Evolutionary conservation across 2,329 filamentous ascomycete genomes (phyloP).

Genomic region (Nothophaeocryptopus gaeumannii): DNA sequence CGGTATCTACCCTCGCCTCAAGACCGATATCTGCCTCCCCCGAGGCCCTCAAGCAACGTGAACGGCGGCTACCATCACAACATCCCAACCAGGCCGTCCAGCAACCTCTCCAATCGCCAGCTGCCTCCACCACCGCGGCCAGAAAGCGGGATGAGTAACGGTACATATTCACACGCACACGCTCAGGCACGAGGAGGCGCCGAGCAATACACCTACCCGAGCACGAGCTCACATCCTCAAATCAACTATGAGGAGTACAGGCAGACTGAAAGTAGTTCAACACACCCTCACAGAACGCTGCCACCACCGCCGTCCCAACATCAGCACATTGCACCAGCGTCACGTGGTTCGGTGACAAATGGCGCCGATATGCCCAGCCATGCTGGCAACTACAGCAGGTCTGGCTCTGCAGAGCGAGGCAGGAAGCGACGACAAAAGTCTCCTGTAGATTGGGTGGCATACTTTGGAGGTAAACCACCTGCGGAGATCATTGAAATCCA

Average conservation of each 20-base stretch:
- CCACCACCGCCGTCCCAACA: slow-evolving; percentile 22
- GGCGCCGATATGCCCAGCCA: slow-evolving; percentile 13
- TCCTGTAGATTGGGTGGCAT: slow-evolving; percentile 38
- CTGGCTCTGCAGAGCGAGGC: slow-evolving; percentile 19
- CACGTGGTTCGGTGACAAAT: slow-evolving; percentile 25
- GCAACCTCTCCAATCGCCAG: slow-evolving; percentile 31
- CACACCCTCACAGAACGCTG: slow-evolving; percentile 23
- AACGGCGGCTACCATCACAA: slow-evolving; percentile 33
- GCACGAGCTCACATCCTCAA: slow-evolving; percentile 19
- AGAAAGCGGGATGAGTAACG: slow-evolving; percentile 32
- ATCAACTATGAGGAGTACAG: slow-evolving; percentile 27
- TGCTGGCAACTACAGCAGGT: slow-evolving; percentile 13
- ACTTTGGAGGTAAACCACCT: slow-evolving; percentile 40
- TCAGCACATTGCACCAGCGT: slow-evolving; percentile 19
- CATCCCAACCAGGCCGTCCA: slow-evolving; percentile 33
- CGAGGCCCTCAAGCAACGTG: slow-evolving; percentile 33
- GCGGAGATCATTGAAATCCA: slow-evolving; percentile 54
- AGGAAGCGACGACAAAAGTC: slow-evolving; percentile 23
- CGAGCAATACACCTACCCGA: slow-evolving; percentile 24
- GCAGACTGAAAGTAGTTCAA: slow-evolving; percentile 28
- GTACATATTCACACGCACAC: slow-evolving; percentile 22
- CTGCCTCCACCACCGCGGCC: slow-evolving; percentile 29
- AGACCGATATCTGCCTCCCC: slow-evolving; percentile 34
- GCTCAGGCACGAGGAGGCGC: slow-evolving; percentile 25
- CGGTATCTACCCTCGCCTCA: slow-evolving; percentile 30